phyloP scores from a whole-genome alignment of 768 basidiomycete genomes.

The Podaxis carcinomalis region DNA sequence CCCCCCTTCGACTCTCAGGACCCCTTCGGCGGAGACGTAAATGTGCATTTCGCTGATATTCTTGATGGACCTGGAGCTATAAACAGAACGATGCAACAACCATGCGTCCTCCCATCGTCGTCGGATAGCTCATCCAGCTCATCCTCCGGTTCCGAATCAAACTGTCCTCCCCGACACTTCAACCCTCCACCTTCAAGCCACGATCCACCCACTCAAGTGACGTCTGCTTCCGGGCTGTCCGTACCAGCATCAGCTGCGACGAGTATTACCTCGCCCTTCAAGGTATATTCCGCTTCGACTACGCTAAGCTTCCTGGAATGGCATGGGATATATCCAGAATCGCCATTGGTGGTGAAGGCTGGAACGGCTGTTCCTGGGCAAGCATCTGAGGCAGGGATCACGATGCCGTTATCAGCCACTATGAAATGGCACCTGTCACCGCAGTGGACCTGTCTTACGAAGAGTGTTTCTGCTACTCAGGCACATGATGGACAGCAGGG shows the following conservation, averaged over 20 bases:
- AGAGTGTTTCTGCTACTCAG: not conserved
- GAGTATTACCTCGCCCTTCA: slow-evolving; percentile 19
- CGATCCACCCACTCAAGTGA: not conserved
- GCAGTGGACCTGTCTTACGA: not conserved
- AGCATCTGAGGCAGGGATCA: not conserved
- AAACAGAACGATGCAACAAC: not conserved
- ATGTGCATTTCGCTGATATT: not conserved
- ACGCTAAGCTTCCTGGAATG: slow-evolving; percentile 33
- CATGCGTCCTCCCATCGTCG: not conserved
- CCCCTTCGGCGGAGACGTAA: not conserved
- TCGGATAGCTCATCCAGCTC: not conserved
- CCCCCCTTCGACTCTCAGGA: not conserved
- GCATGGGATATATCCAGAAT: slow-evolving; percentile 31
- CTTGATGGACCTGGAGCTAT: not conserved
- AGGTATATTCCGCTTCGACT: slow-evolving; percentile 27
- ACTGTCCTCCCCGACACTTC: not conserved
- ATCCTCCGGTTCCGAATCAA: not conserved
- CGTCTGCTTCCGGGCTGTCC: slow-evolving; percentile 10
- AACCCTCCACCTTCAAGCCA: slow-evolving; percentile 9
- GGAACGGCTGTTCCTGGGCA: not conserved
- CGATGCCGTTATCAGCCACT: not conserved
- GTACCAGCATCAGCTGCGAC: slow-evolving; percentile 9
- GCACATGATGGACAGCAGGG: not conserved
- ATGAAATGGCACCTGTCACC: not conserved
- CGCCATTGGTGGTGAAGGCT: slow-evolving; percentile 15